phyloP scores from a whole-genome alignment of 108 stramenopile species.

The Cyclotella kingstonii region DNA sequence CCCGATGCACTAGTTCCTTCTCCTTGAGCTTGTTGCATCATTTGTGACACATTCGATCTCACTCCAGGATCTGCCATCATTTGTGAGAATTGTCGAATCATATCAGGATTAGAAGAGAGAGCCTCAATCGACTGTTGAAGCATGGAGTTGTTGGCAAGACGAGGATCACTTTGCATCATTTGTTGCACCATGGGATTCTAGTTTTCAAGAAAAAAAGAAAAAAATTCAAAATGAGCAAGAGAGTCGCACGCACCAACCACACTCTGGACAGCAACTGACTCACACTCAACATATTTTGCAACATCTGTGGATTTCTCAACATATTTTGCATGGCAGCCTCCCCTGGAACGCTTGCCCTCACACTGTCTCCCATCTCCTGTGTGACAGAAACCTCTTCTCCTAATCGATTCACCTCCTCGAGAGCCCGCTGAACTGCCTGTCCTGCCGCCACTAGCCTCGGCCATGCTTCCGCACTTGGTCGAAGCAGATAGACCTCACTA shows the following conservation, averaged over 20 bases:
- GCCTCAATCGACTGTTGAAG: conserved; percentile 53
- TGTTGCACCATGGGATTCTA: conserved; percentile 79
- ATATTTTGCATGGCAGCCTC: conserved; percentile 47
- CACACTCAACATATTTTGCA: conserved; percentile 67
- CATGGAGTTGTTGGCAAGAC: conserved; percentile 62
- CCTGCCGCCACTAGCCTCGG: conserved; percentile 49
- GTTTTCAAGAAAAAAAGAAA: neutral
- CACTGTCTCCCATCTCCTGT: neutral
- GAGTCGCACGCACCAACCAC: neutral
- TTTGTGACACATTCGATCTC: conserved; percentile 39
- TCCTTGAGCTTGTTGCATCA: conserved; percentile 32
- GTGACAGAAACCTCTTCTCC: conserved; percentile 8
- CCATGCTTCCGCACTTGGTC: conserved; percentile 74
- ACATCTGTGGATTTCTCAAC: conserved; percentile 58
- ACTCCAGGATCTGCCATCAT: conserved; percentile 62
- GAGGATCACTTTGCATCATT: conserved; percentile 79
- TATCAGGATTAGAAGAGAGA: conserved; percentile 63
- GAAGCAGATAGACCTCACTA: conserved; percentile 51
- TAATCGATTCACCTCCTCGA: conserved; percentile 14
- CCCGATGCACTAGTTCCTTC: conserved; percentile 1
- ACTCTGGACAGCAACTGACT: too few species aligned
- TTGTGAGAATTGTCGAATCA: conserved; percentile 59
- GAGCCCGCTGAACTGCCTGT: conserved; percentile 40
- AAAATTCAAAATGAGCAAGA: neutral
- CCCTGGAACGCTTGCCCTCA: conserved; percentile 33